These are phyloP conservation scores for Penicillium glabrum DNA, from an alignment of 2,329 filamentous ascomycete species.

Conservation along the genomic window DNA sequence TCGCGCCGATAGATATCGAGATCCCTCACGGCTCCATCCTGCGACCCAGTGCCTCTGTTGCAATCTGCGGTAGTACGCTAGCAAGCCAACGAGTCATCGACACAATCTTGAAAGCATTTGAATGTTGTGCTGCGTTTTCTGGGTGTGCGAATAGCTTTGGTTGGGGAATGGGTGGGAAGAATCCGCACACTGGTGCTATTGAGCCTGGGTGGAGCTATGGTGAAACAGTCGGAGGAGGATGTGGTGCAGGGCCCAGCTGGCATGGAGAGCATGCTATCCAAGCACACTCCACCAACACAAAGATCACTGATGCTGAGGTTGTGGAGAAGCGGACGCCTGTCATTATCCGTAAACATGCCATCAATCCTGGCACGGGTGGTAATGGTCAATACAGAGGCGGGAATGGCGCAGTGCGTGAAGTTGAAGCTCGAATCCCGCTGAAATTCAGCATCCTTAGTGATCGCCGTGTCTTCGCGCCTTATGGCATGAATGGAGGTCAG, in stretches of 20 bases:
- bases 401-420: slow-evolving; percentile 74
- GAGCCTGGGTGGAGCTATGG: slow-evolving; percentile 66
- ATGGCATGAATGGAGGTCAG: slow-evolving; percentile 67
- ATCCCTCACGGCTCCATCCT: slow-evolving; percentile 71
- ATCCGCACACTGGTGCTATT: slow-evolving; percentile 12
- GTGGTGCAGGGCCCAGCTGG: slow-evolving; percentile 70
- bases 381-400: slow-evolving; percentile 66
- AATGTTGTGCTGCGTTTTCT: slow-evolving; percentile 70
- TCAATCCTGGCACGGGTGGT: slow-evolving; percentile 64
- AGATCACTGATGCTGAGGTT: slow-evolving; percentile 78
- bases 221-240: slow-evolving; percentile 77
- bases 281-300: slow-evolving; percentile 81
- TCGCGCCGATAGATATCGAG: slow-evolving; percentile 67
- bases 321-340: slow-evolving; percentile 76
- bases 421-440: slow-evolving; percentile 61
- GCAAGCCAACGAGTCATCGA: slow-evolving; percentile 75
- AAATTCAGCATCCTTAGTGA: slow-evolving; percentile 22
- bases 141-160: slow-evolving; percentile 72
- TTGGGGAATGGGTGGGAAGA: slow-evolving; percentile 11
- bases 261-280: slow-evolving; percentile 72
- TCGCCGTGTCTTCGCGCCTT: slow-evolving; percentile 15
- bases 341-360: slow-evolving; percentile 66
- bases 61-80: slow-evolving; percentile 74
- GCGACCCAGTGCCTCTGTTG: slow-evolving; percentile 66
- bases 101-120: slow-evolving; percentile 72